Base-by-base conservation (phyloP, 1,284 basidiomycete species). In the Ganoderma multipileum region DNA sequence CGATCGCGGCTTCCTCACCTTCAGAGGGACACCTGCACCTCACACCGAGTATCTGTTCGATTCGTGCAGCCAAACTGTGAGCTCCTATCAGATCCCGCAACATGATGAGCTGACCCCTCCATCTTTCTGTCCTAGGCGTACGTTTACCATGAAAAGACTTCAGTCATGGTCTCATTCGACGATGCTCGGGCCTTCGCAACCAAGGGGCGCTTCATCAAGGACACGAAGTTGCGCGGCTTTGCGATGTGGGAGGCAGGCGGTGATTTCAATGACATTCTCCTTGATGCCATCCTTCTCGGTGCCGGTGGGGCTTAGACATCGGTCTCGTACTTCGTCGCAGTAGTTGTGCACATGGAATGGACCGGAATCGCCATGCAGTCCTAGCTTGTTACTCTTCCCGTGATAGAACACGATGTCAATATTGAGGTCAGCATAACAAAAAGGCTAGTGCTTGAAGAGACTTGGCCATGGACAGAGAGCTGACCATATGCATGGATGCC, bases 221-320 rank as follows among this genome's bases (percentile, higher is more conserved):
- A 76, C 11, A 73, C 79, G n/a, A 85, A 83, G 12, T 80, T 92
- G n/a, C 83, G 78, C 42, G 91, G 91, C 14, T 91, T 89, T 73
- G 83, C 89, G 16, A 84, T 90, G 79, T 92, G 89, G 84, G 87
- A 92, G 76, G 83, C 85, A 38, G 88, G 84, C 60, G 88, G 89
- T 20, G 91, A 92, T 79, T 84, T 79, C 70, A 76, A 87, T 33
- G 83, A 89, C 75, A 82, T 85, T 30, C 82, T 92, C 39, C 77
- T 91, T 62, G 80, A 87, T 72, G 82, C 90, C 20, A 89, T 92
- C 73, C 47, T 93, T 94, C 23, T 83, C 90, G 63, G 78, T 95
- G 44, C 47, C 3, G 61, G 47, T 63, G 47, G 20, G 9, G 61
- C 38, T 6, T 44, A 47, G 4, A 36, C 30, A 18, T 20, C 33